Percentiles rank a stretch among this genome's conserved stretches.
phyloP scores from a whole-genome alignment of 169 alveolate genomes.

The Plasmodium falciparum region DNA sequence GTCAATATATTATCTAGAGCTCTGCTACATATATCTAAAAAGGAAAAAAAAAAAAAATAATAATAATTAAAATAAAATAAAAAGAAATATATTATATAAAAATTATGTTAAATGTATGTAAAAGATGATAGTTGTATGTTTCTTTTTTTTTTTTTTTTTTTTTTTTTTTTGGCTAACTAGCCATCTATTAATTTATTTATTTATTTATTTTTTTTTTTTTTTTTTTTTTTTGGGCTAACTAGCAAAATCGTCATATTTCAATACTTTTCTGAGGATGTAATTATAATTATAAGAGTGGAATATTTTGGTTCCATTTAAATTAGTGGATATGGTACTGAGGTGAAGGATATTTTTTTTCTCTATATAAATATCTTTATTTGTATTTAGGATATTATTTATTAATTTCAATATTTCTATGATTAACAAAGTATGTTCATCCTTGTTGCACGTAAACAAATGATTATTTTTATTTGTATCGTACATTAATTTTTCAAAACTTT shows the following conservation, averaged over 20 bases:
- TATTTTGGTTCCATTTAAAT: constrained; percentile 48
- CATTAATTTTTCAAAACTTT: constrained; percentile 14
- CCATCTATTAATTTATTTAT: no score
- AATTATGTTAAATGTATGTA: no score
- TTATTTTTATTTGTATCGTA: constrained; percentile 21
- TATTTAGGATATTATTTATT: constrained; percentile 54
- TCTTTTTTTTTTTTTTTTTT: no score
- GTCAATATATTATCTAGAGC: constrained; percentile 32
- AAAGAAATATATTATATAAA: no score
- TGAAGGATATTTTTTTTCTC: constrained; percentile 64
- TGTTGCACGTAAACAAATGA: constrained; percentile 31
- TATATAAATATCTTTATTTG: constrained; percentile 62
- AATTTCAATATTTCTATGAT: constrained; percentile 50
- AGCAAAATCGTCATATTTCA: constrained; percentile 39
- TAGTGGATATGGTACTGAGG: constrained; percentile 23
- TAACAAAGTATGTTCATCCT: constrained; percentile 12
- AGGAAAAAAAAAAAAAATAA: constrained; percentile 9
- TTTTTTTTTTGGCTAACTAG: no score
- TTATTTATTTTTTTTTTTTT: background rate
- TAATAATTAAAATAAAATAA: background rate
- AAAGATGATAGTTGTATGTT: no score
- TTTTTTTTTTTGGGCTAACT: constrained; percentile 6
- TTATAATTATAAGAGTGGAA: constrained; percentile 58
- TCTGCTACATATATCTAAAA: constrained; percentile 40
- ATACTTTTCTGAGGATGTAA: constrained; percentile 4